phyloP scores from a whole-genome alignment of 495 filamentous ascomycete species.

The Pyronema omphalodes region DNA sequence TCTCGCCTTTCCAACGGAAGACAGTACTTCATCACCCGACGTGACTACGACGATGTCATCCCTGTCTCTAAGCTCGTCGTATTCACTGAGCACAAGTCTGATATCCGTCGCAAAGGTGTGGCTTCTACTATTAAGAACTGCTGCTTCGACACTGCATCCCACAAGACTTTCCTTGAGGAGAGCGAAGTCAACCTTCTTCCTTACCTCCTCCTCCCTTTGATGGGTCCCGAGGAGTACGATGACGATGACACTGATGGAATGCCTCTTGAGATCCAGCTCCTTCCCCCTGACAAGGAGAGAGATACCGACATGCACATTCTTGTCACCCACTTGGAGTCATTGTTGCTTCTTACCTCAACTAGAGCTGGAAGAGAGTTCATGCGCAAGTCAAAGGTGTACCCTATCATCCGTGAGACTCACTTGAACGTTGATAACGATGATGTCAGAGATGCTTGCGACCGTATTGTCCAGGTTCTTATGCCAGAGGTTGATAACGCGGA shows the following conservation, averaged over 20 bases:
- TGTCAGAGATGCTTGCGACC: constrained; percentile 69
- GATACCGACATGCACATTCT: constrained; percentile 59
- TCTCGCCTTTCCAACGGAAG: constrained; percentile 58
- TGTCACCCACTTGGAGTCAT: constrained; percentile 69
- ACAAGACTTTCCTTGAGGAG: constrained; percentile 47
- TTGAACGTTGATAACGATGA: constrained; percentile 57
- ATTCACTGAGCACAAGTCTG: constrained; percentile 72
- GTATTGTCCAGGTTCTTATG: constrained; percentile 70
- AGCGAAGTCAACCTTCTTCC: constrained; percentile 62
- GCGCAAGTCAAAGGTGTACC: constrained; percentile 64
- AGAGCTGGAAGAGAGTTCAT: constrained; percentile 53
- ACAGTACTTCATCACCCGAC: constrained; percentile 53
- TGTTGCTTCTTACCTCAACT: constrained; percentile 66
- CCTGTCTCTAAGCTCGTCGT: constrained; percentile 76
- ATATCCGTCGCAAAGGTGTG: constrained; percentile 67
- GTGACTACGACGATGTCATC: constrained; percentile 59
- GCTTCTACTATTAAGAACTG: constrained; percentile 65
- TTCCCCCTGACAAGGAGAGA: constrained; percentile 70
- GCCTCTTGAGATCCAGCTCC: constrained; percentile 69
- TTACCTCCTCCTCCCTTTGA: constrained; percentile 58
- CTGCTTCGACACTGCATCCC: constrained; percentile 46
- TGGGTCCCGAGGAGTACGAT: constrained; percentile 41
- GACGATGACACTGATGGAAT: constrained; percentile 62
- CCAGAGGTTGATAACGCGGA: background rate
- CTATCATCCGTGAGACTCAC: constrained; percentile 75